A percentile compares a stretch with the other conserved stretches of the same genome.
These are phyloP conservation scores for Nitzschia sp. DNA, from an alignment of 108 stramenopile genomes.

Conservation along the genomic window DNA sequence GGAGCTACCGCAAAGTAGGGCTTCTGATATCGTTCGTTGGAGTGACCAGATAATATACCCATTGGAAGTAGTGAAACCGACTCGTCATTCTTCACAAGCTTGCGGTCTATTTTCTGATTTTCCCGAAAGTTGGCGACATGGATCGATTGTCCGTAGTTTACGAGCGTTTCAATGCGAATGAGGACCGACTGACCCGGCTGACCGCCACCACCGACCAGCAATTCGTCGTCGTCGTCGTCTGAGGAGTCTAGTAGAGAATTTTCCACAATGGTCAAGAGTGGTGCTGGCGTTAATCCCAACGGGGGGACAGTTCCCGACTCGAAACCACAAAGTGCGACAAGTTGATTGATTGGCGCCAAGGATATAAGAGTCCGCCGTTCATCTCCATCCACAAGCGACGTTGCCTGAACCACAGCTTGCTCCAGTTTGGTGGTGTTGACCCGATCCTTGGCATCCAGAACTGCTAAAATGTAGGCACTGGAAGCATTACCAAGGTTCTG, in stretches of 20 bases:
- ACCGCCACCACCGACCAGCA: slow-evolving; percentile 16
- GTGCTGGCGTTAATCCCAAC: background rate
- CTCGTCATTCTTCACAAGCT: background rate
- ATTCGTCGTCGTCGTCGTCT: background rate
- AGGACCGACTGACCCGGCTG: background rate
- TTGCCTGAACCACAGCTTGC: background rate
- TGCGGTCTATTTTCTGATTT: background rate
- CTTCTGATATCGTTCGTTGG: background rate
- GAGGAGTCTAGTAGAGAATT: background rate
- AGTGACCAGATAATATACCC: too few species aligned
- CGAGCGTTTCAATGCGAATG: background rate
- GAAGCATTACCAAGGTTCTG: too few species aligned
- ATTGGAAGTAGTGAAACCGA: too few species aligned
- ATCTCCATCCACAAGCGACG: slow-evolving; percentile 1
- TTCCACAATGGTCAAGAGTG: slow-evolving; percentile 13
- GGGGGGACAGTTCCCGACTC: slow-evolving; percentile 13
- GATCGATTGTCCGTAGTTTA: background rate
- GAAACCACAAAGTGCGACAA: slow-evolving; percentile 18
- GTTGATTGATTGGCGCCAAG: slow-evolving; percentile 12
- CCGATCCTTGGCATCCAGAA: slow-evolving; percentile 4
- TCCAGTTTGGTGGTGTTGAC: background rate
- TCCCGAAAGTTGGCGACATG: slow-evolving; percentile 5
- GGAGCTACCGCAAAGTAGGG: slow-evolving; percentile 29
- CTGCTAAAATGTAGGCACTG: background rate
- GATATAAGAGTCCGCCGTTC: background rate